phyloP scores from a whole-genome alignment of 805 yeast species.

The Pichia deserticola region DNA sequence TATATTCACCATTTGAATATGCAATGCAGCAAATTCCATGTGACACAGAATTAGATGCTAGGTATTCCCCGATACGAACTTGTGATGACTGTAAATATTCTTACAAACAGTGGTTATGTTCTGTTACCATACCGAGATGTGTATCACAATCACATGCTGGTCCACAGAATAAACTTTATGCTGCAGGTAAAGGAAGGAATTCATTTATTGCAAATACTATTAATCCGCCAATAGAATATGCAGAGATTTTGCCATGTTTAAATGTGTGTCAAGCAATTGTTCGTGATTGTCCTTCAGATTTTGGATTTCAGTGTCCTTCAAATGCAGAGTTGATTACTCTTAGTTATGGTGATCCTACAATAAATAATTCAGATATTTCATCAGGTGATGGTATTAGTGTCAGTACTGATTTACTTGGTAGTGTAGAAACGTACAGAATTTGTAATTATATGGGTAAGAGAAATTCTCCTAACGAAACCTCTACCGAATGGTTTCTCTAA shows the following conservation, averaged over 20 bases:
- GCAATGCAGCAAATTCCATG: slow-evolving; percentile 76
- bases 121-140: slow-evolving; percentile 84
- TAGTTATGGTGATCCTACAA: slow-evolving; percentile 33
- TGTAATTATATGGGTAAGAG: slow-evolving; percentile 36
- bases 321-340: slow-evolving; percentile 26
- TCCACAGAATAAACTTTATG: slow-evolving; percentile 40
- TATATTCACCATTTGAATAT: slow-evolving; percentile 61
- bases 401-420: slow-evolving; percentile 4
- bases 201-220: slow-evolving; percentile 45
- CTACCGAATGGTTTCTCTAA: background rate
- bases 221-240: slow-evolving; percentile 51
- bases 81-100: slow-evolving; percentile 67
- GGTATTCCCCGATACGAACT: slow-evolving; percentile 65
- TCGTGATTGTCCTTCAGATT: slow-evolving; percentile 72
- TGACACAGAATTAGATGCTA: slow-evolving; percentile 54
- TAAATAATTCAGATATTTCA: background rate
- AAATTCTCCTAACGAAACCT: background rate
- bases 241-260: slow-evolving; percentile 81
- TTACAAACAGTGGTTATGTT: slow-evolving; percentile 84
- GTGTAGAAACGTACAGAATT: slow-evolving; percentile 19
- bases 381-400: background rate
- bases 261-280: slow-evolving; percentile 73
- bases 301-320: slow-evolving; percentile 70
- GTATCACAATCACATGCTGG: slow-evolving; percentile 36
- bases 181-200: slow-evolving; percentile 50